Evolutionary conservation across 495 filamentous ascomycete species (phyloP), one percentile per base, ranked within the genome.

Genomic region (Xylaria flabelliformis): DNA sequence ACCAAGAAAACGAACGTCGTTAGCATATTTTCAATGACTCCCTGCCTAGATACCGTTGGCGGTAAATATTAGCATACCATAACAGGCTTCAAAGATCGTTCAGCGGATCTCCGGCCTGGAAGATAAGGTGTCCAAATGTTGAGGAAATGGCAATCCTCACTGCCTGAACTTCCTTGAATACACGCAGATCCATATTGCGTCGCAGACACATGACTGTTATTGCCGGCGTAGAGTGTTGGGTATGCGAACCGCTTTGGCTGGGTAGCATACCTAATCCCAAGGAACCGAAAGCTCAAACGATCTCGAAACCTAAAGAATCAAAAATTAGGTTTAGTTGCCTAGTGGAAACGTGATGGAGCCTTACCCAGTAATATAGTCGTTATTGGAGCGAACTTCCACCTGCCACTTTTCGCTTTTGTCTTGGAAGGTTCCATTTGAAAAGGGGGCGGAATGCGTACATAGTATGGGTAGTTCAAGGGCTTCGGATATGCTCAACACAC

Each of bases 41-140:
- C 26, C 36, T 39, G 36, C 36, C 8, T 39, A 6, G 8, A 8
- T 39, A 39, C 4, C 8, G 36, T 39, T 39, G 36, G 36, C 26
- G 26, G 7, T 39, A 39, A 4, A 39, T 8, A 39, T 39, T 8
- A 77, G 74, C 82, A 82, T 68, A 85, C 76, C 76, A 85, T 86
- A 0, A 90, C 87, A 21, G 87, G 83, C 70, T 83, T 86, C 53
- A 85, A 71, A 36, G 67, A 76, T 21, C 66, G 32, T 12, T 39
- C 17, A 24, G 29, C 17, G 6, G 73, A 75, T 32, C 70, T 73
- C 9, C 78, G 76, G 10, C 77, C 80, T 0, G 87, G 87, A 1
- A 89, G 80, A 65, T 83, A 83, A 7, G 85, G 80, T 2, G 84
- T 88, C 84, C 83, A 88, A 63, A 89, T 81, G 69, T 88, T 88